phyloP scores from a whole-genome alignment of 2,329 filamentous ascomycete genomes.

The Botrytis pseudocinerea region DNA sequence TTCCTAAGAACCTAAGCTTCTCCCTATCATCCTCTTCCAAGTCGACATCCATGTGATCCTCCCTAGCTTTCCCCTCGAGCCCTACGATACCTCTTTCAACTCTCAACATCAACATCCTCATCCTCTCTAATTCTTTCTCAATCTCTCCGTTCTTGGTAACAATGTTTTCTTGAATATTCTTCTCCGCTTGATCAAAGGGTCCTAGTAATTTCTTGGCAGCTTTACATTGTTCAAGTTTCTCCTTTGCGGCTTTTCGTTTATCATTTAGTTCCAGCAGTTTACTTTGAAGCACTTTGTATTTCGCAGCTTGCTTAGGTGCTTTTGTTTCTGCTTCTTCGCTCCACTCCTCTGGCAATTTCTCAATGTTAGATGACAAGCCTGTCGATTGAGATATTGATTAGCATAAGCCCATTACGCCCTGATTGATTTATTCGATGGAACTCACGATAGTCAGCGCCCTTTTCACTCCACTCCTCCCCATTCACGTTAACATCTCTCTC shows the following conservation, averaged over 20 bases:
- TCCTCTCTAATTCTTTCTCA: conserved; percentile 65
- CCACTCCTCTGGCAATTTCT: conserved; percentile 38
- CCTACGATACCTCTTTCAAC: conserved; percentile 54
- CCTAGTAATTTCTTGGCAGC: conserved; percentile 53
- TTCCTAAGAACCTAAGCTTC: conserved; percentile 27
- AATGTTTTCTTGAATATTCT: conserved; percentile 63
- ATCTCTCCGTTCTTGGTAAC: conserved; percentile 64
- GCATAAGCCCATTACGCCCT: neutral
- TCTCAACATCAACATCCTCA: conserved; percentile 62
- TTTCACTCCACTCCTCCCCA: conserved; percentile 46
- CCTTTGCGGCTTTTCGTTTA: conserved; percentile 44
- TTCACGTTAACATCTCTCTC: conserved; percentile 41
- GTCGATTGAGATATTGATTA: conserved; percentile 9
- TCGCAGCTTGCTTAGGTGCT: conserved; percentile 47
- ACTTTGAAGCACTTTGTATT: conserved; percentile 53
- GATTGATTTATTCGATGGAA: conserved; percentile 17
- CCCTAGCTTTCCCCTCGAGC: conserved; percentile 28
- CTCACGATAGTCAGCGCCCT: conserved; percentile 41
- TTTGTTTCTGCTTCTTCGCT: conserved; percentile 42
- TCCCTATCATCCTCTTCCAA: conserved; percentile 30
- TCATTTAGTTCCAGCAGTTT: conserved; percentile 53
- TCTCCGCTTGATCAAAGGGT: conserved; percentile 49
- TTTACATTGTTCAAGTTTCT: conserved; percentile 50
- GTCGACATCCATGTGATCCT: conserved; percentile 34
- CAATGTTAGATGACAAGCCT: conserved; percentile 36